These are phyloP conservation scores for Yarrowia galli DNA, from an alignment of 1,139 yeast genomes.

Conservation along the genomic window DNA sequence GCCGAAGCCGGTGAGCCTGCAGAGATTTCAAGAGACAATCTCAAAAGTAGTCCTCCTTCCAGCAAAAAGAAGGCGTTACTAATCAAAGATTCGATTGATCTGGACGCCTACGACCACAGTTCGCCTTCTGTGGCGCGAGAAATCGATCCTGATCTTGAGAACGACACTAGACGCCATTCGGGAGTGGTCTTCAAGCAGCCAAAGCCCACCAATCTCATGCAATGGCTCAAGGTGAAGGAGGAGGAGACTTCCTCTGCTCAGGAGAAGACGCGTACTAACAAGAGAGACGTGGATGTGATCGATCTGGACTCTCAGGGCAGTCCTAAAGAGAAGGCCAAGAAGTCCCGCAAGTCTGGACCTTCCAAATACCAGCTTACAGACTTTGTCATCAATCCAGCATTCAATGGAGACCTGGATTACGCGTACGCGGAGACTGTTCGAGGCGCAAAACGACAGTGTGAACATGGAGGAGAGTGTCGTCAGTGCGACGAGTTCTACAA, in stretches of 20 bases:
- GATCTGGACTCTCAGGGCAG: slow-evolving; percentile 5
- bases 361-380: slow-evolving; percentile 41
- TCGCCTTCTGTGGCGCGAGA: slow-evolving; percentile 29
- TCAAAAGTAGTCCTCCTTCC: slow-evolving; percentile 6
- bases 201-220: slow-evolving; percentile 24
- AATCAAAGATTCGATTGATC: slow-evolving; percentile 20
- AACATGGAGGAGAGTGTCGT: slow-evolving; percentile 47
- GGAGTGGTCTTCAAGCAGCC: slow-evolving; percentile 19
- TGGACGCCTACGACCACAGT: slow-evolving; percentile 11
- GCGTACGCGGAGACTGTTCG: slow-evolving; percentile 47
- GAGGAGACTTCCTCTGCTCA: background rate
- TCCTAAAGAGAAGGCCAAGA: slow-evolving; percentile 13
- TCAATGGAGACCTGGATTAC: slow-evolving; percentile 43
- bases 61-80: background rate
- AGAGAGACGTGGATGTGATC: background rate
- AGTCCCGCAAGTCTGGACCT: background rate
- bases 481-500: slow-evolving; percentile 46
- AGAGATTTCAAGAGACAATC: background rate
- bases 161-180: slow-evolving; percentile 1
- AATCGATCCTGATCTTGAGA: slow-evolving; percentile 19
- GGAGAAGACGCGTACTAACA: background rate
- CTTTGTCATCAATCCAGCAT: slow-evolving; percentile 45
- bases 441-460: slow-evolving; percentile 45
- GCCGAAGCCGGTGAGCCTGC: background rate
- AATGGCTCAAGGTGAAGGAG: slow-evolving; percentile 20